These are phyloP conservation scores for Papiliotrema laurentii DNA, from an alignment of 1,284 basidiomycete species.

Conservation along the genomic window DNA sequence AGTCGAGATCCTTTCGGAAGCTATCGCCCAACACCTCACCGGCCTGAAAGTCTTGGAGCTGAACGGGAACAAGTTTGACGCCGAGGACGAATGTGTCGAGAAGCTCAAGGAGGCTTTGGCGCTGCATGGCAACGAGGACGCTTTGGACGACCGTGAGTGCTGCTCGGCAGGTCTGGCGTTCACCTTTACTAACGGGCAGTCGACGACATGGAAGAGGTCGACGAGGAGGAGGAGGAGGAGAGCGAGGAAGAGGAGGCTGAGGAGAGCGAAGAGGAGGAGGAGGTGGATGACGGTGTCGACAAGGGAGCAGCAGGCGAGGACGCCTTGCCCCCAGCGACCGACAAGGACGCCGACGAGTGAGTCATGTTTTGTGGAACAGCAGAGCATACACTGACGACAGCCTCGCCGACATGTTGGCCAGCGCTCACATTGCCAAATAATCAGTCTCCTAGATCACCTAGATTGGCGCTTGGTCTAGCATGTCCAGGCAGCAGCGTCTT, in stretches of 20 bases:
- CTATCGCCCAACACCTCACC: conserved; percentile 59
- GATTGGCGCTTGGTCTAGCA: background rate
- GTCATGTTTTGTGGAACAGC: conserved; percentile 7
- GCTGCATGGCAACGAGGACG: conserved; percentile 72
- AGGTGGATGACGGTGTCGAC: conserved; percentile 34
- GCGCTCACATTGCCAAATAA: conserved; percentile 28
- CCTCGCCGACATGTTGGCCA: conserved; percentile 39
- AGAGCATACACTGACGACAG: conserved; percentile 13
- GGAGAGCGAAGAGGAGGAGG: conserved; percentile 43
- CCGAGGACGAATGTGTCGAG: conserved; percentile 70
- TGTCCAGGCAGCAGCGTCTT: background rate
- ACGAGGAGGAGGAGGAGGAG: conserved; percentile 51
- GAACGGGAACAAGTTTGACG: conserved; percentile 81
- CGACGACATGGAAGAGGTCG: conserved; percentile 63
- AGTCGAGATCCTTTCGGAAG: conserved; percentile 63
- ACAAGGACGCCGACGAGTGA: conserved; percentile 43
- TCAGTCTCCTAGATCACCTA: background rate
- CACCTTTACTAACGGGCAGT: conserved; percentile 29
- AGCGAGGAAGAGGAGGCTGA: conserved; percentile 44
- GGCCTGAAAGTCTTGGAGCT: conserved; percentile 67
- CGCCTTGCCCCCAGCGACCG: conserved; percentile 22
- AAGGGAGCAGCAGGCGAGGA: conserved; percentile 21
- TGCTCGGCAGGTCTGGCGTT: background rate
- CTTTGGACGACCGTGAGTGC: conserved; percentile 61
- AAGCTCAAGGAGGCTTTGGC: conserved; percentile 63